These are phyloP conservation scores for Tetraselmis striata DNA, from an alignment of 139 green algal genomes.

Conservation along the genomic window DNA sequence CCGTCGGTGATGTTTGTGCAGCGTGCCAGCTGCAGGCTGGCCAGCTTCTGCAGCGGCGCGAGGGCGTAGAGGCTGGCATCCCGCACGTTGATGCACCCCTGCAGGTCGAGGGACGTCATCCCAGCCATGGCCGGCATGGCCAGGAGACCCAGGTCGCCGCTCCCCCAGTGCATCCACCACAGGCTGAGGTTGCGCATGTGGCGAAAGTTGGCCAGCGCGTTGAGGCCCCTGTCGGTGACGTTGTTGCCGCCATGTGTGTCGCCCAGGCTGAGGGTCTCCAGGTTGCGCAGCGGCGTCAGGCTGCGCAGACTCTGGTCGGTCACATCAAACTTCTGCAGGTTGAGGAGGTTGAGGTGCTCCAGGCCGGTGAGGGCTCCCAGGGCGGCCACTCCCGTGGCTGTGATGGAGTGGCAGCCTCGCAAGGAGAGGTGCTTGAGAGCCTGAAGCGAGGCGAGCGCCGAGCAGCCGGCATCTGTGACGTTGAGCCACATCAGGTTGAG, in stretches of 20 bases:
- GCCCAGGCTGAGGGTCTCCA: constrained; percentile 23
- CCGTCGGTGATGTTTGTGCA: constrained; percentile 8
- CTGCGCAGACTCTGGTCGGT: constrained; percentile 18
- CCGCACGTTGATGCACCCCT: constrained; percentile 13
- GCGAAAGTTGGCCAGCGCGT: constrained; percentile 6
- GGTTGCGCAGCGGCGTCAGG: constrained; percentile 18
- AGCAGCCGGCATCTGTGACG: constrained; percentile 16
- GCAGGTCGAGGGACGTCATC: constrained; percentile 2
- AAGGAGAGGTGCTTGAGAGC: constrained; percentile 9
- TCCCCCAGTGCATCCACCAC: constrained; percentile 12
- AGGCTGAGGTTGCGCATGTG: constrained; percentile 9
- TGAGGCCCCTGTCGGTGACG: constrained; percentile 13
- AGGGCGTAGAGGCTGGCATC: constrained; percentile 19
- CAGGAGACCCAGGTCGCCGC: constrained; percentile 1
- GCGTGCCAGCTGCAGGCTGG: constrained; percentile 1
- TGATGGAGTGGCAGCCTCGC: constrained; percentile 9
- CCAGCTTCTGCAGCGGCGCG: constrained; percentile 4
- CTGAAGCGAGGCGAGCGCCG: constrained; percentile 10
- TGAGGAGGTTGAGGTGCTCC: constrained; percentile 29
- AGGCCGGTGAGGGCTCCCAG: constrained; percentile 17
- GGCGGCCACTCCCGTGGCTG: constrained; percentile 6
- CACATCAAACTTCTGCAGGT: constrained; percentile 21
- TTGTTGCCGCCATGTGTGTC: constrained; percentile 22
- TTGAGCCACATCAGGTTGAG: constrained; percentile 35
- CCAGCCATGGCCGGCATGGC: not conserved